A percentile compares a stretch with the other conserved stretches of the same genome.
These are phyloP conservation scores for Mycena chlorophos DNA, from an alignment of 768 basidiomycete species.

Conservation along the genomic window DNA sequence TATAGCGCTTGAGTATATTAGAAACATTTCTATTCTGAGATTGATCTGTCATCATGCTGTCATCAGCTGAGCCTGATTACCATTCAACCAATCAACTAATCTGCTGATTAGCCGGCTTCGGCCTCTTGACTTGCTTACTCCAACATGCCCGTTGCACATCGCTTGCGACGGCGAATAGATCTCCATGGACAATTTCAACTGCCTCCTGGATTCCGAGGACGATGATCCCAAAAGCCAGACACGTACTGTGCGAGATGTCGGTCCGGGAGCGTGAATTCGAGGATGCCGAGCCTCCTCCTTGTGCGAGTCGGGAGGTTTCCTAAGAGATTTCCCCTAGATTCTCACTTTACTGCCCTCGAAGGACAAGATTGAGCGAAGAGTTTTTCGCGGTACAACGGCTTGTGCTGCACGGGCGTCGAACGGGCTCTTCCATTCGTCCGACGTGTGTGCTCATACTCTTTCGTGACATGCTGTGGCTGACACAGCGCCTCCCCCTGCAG, in stretches of 20 bases:
- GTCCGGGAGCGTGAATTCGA: constrained; percentile 62
- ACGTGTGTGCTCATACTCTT: constrained; percentile 47
- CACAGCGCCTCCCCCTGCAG: constrained; percentile 24
- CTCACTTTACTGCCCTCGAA: constrained; percentile 62
- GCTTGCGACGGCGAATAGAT: constrained; percentile 72
- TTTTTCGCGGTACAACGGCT: constrained; percentile 77
- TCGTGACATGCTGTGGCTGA: too few species aligned
- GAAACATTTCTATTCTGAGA: too few species aligned
- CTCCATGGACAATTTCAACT: constrained; percentile 62
- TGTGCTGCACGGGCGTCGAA: constrained; percentile 62
- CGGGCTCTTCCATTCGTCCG: constrained; percentile 72
- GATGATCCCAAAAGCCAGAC: constrained; percentile 26
- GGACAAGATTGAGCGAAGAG: constrained; percentile 66
- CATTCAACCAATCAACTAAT: too few species aligned
- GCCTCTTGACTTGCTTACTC: too few species aligned
- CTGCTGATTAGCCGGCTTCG: too few species aligned
- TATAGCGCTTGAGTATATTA: too few species aligned
- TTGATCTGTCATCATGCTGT: too few species aligned
- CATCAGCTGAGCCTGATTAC: too few species aligned
- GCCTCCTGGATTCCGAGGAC: constrained; percentile 43
- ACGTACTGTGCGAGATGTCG: constrained; percentile 56
- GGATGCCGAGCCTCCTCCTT: constrained; percentile 53
- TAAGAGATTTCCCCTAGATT: constrained; percentile 44
- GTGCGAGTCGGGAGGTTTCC: constrained; percentile 1
- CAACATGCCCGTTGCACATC: too few species aligned